These are phyloP conservation scores for Pochonia chlamydosporia DNA, from an alignment of 2,329 filamentous ascomycete species.

Conservation along the genomic window DNA sequence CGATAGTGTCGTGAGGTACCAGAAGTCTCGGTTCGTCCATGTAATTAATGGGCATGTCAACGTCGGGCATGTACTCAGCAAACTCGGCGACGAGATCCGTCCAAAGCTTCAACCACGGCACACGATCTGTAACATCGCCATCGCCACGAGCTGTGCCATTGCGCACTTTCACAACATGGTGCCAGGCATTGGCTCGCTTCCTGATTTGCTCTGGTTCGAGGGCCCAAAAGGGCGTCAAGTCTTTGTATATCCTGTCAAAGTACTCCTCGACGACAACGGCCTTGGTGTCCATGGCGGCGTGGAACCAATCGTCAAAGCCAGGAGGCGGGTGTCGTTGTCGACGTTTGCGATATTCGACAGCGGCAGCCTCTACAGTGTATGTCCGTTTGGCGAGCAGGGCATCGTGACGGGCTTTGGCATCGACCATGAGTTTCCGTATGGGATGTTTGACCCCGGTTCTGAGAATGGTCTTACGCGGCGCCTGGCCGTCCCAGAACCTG, in stretches of 20 bases:
- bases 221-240: constrained; percentile 56
- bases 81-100: constrained; percentile 45
- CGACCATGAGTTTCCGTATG: constrained; percentile 43
- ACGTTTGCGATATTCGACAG: constrained; percentile 47
- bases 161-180: constrained; percentile 42
- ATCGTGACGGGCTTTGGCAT: constrained; percentile 38
- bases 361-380: constrained; percentile 42
- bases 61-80: constrained; percentile 50
- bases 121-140: constrained; percentile 33
- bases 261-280: constrained; percentile 58
- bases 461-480: constrained; percentile 11
- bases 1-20: constrained; percentile 52
- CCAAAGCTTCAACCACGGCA: constrained; percentile 43
- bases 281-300: constrained; percentile 43
- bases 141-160: constrained; percentile 33
- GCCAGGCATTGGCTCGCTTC: constrained; percentile 35
- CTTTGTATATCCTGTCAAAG: constrained; percentile 59
- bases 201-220: constrained; percentile 36
- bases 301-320: constrained; percentile 56
- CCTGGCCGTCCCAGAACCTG: constrained; percentile 18
- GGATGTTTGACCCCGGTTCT: constrained; percentile 33
- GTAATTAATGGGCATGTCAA: constrained; percentile 62
- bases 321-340: constrained; percentile 58
- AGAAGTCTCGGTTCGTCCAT: constrained; percentile 60
- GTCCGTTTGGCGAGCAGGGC: constrained; percentile 38